Base-by-base conservation (phyloP, 495 filamentous ascomycete genomes). In the Penicillium argentinense region DNA sequence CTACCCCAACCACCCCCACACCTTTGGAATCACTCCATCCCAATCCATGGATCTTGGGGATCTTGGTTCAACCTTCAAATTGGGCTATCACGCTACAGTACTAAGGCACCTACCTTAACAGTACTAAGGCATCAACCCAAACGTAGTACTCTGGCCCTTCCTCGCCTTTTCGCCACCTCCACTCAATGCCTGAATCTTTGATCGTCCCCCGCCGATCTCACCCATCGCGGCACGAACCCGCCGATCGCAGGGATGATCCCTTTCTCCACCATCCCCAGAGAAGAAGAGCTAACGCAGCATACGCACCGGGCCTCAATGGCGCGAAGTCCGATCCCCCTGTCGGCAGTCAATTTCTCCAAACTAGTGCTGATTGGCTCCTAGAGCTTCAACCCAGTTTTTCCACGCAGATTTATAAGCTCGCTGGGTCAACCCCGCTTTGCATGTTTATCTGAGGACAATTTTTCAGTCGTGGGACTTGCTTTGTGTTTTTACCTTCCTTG, bases 361-460 rank as follows among this genome's bases (percentile, higher is more conserved):
- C 7, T 9, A 36, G 21, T 9, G 16, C 33, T 39, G 37, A 39
- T 39, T 39, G 42, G 22, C 32, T 17, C 23, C n/a, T n/a, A 5
- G 28, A 30, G 19, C 19, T 30, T 37, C 1, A 26, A 33, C 30
- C 27, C 27, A 9, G 21, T 16, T 12, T 37, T 13, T 26, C 42
- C 5, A 1, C 30, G 24, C 34, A 22, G 47, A 51, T 51, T 51
- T 45, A 51, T 51, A 51, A 51, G 36, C 48, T 45, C 48, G 41
- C 48, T 51, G 39, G 22, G 9, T 8, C 18, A 9, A 18, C 41
- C 48, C 42, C 42, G 33, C 48, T 26, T 22, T 16, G 9, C 11
- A 11, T 14, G 8, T 40, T 26, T 21, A 26, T 26, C 25, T 11
- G 25, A n/a, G n/a, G n/a, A 9, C 17, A 9, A 1, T 27, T 12